Base-by-base conservation (phyloP, 768 basidiomycete species). In the Tephrocybe sp. region DNA sequence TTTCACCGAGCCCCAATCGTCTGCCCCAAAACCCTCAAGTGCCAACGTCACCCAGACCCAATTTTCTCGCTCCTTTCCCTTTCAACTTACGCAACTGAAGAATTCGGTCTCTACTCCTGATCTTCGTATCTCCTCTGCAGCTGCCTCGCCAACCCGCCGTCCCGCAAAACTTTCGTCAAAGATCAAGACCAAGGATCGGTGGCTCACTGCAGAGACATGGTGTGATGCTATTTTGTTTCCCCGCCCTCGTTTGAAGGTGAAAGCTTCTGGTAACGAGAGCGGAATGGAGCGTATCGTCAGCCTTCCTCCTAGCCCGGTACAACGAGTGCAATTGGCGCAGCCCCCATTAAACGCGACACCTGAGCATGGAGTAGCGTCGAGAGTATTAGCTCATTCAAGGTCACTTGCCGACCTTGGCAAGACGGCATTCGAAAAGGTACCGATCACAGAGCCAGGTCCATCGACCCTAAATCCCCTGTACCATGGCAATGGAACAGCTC, bases 161-260 rank as follows among this genome's bases (percentile, higher is more conserved):
- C 41, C 31, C 13, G 22, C 45, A 0, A 59, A 57, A 48, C 9
- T 27, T 16, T 42, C 40, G 7, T 13, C 43, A 11, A 53, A 63
- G 34, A 55, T 68, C 21, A 80, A 73, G 57, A 70, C 70, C 11
- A 79, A 73, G 54, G 82, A 86, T 24, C 71, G 82, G 5, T 89
- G 85, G 86, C 59, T 89, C 1, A 79, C 82, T 2, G 79, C 86
- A 0, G 86, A 90, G 66, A 82, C 84, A 15, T 89, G 88, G 86
- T 91, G 88, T 65, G 87, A 91, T 54, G 88, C 87, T 0, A 58
- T 91, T 8, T 64, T 91, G 21, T 84, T 90, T 48, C 89, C 89
- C 2, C 78, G 86, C 1, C 89, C 89, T 11, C 74, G 87, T 43
- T 77, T 91, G 57, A 80, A 77, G 60, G 49, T 81, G 50, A 77